A percentile compares a stretch with the other conserved stretches of the same genome.
Conservation (phyloP, 2,329 filamentous ascomycete species). For the Exophiala viscosa region DNA sequence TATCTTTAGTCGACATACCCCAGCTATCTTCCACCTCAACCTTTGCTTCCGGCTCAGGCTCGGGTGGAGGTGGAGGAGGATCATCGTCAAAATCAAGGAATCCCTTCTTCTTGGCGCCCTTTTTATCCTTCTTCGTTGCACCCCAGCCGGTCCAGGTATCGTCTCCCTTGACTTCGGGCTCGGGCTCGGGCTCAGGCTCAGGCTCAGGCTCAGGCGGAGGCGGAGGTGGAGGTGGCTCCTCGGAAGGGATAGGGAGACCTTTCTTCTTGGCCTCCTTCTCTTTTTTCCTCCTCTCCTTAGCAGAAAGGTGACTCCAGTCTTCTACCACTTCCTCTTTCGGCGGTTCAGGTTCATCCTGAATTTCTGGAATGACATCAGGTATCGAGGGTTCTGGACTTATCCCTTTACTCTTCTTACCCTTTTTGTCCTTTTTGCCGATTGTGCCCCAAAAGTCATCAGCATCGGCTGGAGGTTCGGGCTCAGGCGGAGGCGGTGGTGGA, state of each 20-base stretch:
- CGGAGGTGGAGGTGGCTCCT: conserved; percentile 26
- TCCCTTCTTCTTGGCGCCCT: conserved; percentile 30
- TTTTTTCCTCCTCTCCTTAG: conserved; percentile 34
- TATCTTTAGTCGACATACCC: conserved; percentile 30
- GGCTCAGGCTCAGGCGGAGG: conserved; percentile 12
- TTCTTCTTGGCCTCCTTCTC: conserved; percentile 47
- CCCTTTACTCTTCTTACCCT: conserved; percentile 27
- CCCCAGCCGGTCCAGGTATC: conserved; percentile 32
- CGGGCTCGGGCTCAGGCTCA: conserved; percentile 19
- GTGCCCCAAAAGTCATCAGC: conserved; percentile 27
- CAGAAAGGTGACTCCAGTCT: conserved; percentile 31
- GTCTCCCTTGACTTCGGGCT: conserved; percentile 31
- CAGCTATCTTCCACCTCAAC: conserved; percentile 31
- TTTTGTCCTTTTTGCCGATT: conserved; percentile 28
- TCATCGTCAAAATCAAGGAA: conserved; percentile 15
- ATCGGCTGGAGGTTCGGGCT: conserved; percentile 23
- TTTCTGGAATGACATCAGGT: conserved; percentile 34
- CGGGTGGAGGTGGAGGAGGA: conserved; percentile 8
- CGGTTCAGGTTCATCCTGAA: conserved; percentile 26
- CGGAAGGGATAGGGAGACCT: conserved; percentile 21
- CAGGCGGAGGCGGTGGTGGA: conserved; percentile 20
- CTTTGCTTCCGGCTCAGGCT: conserved; percentile 31
- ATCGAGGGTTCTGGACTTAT: conserved; percentile 29
- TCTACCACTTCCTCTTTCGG: conserved; percentile 23
- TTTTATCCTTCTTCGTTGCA: conserved; percentile 40